Evolutionary conservation across 1,284 basidiomycete species (phyloP).

Genomic region (Ganoderma boninense): DNA sequence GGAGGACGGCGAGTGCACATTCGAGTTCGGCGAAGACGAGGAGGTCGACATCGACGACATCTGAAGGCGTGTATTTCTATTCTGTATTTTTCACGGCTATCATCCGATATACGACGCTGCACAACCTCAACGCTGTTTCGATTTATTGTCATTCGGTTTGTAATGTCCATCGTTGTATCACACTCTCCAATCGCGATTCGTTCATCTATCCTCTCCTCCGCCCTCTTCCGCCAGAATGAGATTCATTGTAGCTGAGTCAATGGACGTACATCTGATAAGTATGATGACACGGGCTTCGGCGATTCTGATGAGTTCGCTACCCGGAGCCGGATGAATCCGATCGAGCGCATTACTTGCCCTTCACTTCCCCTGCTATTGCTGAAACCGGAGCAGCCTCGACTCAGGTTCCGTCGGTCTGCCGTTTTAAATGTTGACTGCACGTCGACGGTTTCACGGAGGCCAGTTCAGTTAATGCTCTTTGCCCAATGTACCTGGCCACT

Average conservation of each 20-base stretch:
- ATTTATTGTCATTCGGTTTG: slow-evolving; percentile 21
- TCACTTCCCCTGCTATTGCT: neutral
- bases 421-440: neutral
- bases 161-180: slow-evolving; percentile 23
- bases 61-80: slow-evolving; percentile 46
- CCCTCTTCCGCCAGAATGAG: no score
- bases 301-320: neutral
- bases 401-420: neutral
- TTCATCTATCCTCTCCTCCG: neutral
- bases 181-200: neutral
- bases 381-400: neutral
- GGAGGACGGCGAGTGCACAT: slow-evolving; percentile 89
- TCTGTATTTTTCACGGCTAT: slow-evolving; percentile 34
- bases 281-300: no score
- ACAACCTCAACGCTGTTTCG: slow-evolving; percentile 13
- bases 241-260: no score
- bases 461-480: no score
- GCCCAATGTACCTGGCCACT: no score
- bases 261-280: no score
- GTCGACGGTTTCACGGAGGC: no score
- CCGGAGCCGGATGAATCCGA: neutral
- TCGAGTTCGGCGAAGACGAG: slow-evolving; percentile 89
- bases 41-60: slow-evolving; percentile 87
- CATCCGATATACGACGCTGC: slow-evolving; percentile 26
- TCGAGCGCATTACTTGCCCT: neutral